Conservation (phyloP, 257 asterid genomes). For the Nicotiana attenuata region DNA sequence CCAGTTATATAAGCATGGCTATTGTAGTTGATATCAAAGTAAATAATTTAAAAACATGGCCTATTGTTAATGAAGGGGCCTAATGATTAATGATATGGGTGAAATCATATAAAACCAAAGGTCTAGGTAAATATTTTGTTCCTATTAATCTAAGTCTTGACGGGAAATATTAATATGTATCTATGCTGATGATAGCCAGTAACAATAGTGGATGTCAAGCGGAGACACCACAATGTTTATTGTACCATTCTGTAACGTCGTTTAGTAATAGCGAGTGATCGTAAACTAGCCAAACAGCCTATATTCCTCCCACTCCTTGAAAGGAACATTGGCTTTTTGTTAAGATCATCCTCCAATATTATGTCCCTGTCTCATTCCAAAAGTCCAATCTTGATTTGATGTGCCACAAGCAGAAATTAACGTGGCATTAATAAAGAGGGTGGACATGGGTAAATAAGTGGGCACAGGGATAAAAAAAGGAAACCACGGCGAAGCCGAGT, state of each 20-base stretch:
- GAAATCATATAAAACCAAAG: no score
- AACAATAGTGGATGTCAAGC: no score
- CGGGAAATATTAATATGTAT: no score
- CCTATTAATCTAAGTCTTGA: no score
- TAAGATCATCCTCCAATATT: background rate
- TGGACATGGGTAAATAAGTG: background rate
- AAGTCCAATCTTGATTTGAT: background rate
- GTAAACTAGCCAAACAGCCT: background rate
- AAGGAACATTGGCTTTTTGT: background rate
- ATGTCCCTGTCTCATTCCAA: background rate
- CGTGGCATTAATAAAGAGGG: slow-evolving; percentile 1
- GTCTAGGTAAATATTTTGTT: no score
- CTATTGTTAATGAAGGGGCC: no score
- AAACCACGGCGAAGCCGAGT: background rate
- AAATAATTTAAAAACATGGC: no score
- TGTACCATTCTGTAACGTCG: no score
- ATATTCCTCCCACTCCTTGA: background rate
- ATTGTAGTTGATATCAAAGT: no score
- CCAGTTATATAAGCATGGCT: background rate
- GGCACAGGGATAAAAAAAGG: slow-evolving; percentile 1
- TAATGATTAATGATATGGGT: no score
- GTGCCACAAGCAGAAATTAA: background rate
- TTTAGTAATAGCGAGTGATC: background rate
- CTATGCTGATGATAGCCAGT: no score
- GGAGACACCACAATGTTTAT: no score